These are phyloP conservation scores for Ramaria sp. DNA, from an alignment of 768 basidiomycete species.

Conservation along the genomic window DNA sequence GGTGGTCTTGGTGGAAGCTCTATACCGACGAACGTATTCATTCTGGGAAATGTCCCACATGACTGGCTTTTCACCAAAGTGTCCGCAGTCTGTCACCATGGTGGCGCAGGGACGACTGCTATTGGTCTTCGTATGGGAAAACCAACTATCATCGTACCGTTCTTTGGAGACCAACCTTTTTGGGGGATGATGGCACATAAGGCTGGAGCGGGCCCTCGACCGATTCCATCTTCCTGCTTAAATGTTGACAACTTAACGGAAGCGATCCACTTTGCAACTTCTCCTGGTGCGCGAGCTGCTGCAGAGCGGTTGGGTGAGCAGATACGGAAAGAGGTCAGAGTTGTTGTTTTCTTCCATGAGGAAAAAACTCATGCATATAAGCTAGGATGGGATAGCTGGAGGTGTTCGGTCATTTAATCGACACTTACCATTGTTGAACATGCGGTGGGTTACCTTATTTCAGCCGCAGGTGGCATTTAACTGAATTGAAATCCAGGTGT, in stretches of 20 bases:
- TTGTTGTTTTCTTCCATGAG: background rate
- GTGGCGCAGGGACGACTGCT: constrained; percentile 59
- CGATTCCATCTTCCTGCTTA: constrained; percentile 45
- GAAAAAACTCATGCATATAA: background rate
- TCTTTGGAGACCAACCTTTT: constrained; percentile 56
- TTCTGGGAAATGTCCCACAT: constrained; percentile 57
- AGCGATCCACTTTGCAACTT: constrained; percentile 41
- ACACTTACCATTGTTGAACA: constrained; percentile 49
- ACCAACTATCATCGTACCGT: constrained; percentile 53
- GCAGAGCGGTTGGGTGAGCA: constrained; percentile 38
- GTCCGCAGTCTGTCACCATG: constrained; percentile 51
- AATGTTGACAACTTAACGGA: constrained; percentile 36
- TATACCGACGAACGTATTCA: constrained; percentile 46
- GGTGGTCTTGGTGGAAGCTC: constrained; percentile 43
- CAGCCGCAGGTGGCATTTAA: background rate
- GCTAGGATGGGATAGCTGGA: constrained; percentile 34
- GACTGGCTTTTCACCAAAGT: constrained; percentile 60
- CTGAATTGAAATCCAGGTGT: constrained; percentile 24
- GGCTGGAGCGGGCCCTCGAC: constrained; percentile 51
- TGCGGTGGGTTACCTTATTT: constrained; percentile 27
- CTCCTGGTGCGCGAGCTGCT: constrained; percentile 35
- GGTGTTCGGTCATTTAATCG: constrained; percentile 49
- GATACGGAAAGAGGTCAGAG: constrained; percentile 38
- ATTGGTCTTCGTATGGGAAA: constrained; percentile 48
- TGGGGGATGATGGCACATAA: constrained; percentile 53